Percentiles rank a stretch among this genome's conserved stretches.
phyloP scores from a whole-genome alignment of 176 grass and related monocot species.

The Carex parvula region DNA sequence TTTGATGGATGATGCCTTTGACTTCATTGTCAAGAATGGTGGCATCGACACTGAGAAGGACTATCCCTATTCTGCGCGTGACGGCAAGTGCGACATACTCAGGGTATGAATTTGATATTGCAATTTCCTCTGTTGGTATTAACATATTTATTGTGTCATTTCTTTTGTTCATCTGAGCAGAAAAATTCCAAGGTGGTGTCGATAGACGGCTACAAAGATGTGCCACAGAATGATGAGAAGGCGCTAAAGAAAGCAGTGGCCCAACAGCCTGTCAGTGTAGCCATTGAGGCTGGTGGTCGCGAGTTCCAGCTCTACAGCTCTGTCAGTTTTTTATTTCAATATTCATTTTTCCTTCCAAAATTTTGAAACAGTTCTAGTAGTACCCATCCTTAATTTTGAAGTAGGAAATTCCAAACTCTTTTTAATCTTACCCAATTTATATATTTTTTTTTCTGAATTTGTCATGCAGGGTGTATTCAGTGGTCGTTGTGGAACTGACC shows the following conservation, averaged over 20 bases:
- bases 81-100: constrained; percentile 54
- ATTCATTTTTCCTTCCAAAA: neutral
- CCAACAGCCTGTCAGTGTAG: constrained; percentile 83
- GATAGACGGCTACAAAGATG: constrained; percentile 80
- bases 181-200: constrained; percentile 74
- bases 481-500: constrained; percentile 53
- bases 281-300: constrained; percentile 72
- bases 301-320: constrained; percentile 79
- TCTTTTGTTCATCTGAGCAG: constrained; percentile 27
- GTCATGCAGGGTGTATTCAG: constrained; percentile 64
- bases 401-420: neutral
- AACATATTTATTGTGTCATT: neutral
- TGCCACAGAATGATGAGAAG: constrained; percentile 71
- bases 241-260: constrained; percentile 75
- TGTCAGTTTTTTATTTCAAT: constrained; percentile 26
- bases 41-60: constrained; percentile 83
- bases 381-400: neutral
- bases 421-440: neutral
- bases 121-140: neutral
- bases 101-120: constrained; percentile 42
- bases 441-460: neutral
- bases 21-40: constrained; percentile 73
- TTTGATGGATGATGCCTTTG: constrained; percentile 75
- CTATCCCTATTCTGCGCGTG: constrained; percentile 68
- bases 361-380: neutral